Conservation (phyloP, 371 early-diverging fungal genomes). For the Catenaria anguillulae region DNA sequence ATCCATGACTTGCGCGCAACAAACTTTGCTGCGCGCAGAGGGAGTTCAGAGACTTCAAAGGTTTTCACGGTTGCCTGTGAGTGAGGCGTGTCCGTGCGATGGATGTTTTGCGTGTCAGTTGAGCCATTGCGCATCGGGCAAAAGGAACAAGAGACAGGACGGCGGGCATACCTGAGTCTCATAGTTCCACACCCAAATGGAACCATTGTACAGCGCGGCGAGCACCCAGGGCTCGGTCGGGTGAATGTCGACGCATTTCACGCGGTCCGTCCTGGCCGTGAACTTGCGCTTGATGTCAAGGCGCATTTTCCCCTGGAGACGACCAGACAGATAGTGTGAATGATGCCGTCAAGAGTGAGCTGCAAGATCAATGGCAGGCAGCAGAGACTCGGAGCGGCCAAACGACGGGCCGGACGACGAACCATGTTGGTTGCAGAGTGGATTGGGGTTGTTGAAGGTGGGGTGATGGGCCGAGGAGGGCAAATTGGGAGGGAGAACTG, state of each 20-base stretch:
- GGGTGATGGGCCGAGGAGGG: too few relatives aligned
- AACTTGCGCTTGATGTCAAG: slow-evolving; percentile 24
- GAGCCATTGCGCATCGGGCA: too few relatives aligned
- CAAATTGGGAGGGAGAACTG: too few relatives aligned
- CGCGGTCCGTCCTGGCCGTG: slow-evolving; percentile 80
- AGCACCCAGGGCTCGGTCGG: slow-evolving; percentile 98
- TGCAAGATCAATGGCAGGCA: too few relatives aligned
- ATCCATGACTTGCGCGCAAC: slow-evolving; percentile 94
- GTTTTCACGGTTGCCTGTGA: slow-evolving; percentile 79
- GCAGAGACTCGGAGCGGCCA: too few relatives aligned
- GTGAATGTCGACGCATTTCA: slow-evolving; percentile 97
- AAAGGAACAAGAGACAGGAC: neutral
- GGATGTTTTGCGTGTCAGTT: neutral
- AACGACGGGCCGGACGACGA: too few relatives aligned
- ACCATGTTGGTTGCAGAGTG: too few relatives aligned
- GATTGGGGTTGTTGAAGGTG: too few relatives aligned
- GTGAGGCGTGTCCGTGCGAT: slow-evolving; percentile 5
- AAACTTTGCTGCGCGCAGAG: slow-evolving; percentile 92
- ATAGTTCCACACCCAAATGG: slow-evolving; percentile 96
- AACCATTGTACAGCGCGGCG: slow-evolving; percentile 91
- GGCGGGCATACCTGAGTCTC: slow-evolving; percentile 83
- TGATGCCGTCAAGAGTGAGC: too few relatives aligned
- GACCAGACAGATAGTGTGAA: too few relatives aligned
- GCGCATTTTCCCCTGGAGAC: slow-evolving; percentile 9
- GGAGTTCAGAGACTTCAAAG: slow-evolving; percentile 84